phyloP scores from a whole-genome alignment of 768 basidiomycete species.

The Scleroderma citrinum region DNA sequence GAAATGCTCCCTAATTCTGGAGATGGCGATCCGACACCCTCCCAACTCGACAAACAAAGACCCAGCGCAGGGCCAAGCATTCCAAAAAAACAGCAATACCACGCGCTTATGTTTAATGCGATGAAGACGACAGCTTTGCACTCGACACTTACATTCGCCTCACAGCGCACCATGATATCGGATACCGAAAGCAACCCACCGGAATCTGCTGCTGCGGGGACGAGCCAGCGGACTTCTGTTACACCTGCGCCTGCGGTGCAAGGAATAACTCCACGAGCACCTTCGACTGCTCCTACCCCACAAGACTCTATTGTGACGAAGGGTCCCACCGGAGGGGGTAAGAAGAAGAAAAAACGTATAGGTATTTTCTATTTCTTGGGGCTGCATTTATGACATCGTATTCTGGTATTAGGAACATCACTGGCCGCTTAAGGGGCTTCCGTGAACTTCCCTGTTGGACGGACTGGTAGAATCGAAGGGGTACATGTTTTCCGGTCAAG shows the following conservation, averaged over 20 bases:
- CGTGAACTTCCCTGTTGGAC: not conserved
- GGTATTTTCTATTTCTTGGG: constrained; percentile 7
- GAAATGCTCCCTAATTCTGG: constrained; percentile 19
- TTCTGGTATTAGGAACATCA: constrained; percentile 17
- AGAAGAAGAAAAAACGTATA: constrained; percentile 77
- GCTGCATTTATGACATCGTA: not conserved
- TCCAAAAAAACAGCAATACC: constrained; percentile 61
- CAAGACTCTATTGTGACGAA: constrained; percentile 43
- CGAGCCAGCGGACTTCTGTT: constrained; percentile 26
- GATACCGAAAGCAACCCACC: constrained; percentile 24
- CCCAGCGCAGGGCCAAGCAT: constrained; percentile 18
- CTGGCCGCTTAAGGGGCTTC: constrained; percentile 13
- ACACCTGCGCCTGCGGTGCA: constrained; percentile 28
- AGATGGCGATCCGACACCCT: constrained; percentile 15
- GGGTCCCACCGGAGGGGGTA: constrained; percentile 46
- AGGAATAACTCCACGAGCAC: constrained; percentile 26
- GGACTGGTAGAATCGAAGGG: too few species aligned
- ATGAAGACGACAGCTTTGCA: constrained; percentile 77
- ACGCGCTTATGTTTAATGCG: constrained; percentile 62
- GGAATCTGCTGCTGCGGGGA: constrained; percentile 19
- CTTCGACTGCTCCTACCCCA: constrained; percentile 31
- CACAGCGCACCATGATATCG: constrained; percentile 27
- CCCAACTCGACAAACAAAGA: constrained; percentile 18
- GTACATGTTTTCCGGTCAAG: too few species aligned
- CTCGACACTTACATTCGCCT: constrained; percentile 47